These are phyloP conservation scores for Meyerozyma elateridarum DNA, from an alignment of 1,139 yeast species.

Conservation along the genomic window DNA sequence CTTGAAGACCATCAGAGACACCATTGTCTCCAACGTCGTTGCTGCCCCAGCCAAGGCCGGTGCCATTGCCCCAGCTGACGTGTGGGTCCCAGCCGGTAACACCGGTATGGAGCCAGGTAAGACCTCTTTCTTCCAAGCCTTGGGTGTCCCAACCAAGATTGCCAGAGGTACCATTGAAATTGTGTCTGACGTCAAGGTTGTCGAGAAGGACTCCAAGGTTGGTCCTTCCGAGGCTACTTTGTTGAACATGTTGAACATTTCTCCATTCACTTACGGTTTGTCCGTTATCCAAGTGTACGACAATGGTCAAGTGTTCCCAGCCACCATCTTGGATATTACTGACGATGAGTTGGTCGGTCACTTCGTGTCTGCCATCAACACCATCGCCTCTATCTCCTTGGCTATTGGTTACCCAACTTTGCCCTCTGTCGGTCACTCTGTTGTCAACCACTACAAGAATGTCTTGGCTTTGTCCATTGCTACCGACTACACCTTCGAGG, in stretches of 20 bases:
- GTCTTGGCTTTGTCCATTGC: constrained; percentile 97
- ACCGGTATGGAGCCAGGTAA: constrained; percentile 99
- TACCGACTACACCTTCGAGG: constrained; percentile 98
- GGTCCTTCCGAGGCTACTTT: constrained; percentile 99
- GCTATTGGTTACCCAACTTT: constrained; percentile 99
- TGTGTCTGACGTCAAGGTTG: constrained; percentile 95
- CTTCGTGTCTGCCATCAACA: constrained; percentile 88
- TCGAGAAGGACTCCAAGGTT: constrained; percentile 77
- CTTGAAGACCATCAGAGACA: constrained; percentile 88
- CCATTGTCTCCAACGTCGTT: constrained; percentile 84
- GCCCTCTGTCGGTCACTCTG: constrained; percentile 98
- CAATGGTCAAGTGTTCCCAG: constrained; percentile 97
- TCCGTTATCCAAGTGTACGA: constrained; percentile 95
- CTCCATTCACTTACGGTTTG: constrained; percentile 99
- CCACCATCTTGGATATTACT: constrained; percentile 95
- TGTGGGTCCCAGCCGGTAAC: constrained; percentile 98
- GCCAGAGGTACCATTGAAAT: constrained; percentile 99
- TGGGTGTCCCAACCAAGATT: constrained; percentile 99
- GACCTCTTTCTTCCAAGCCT: constrained; percentile 99
- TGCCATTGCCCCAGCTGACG: constrained; percentile 98
- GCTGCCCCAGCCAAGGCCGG: constrained; percentile 99
- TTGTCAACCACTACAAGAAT: constrained; percentile 99
- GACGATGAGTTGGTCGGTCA: constrained; percentile 92
- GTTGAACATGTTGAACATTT: constrained; percentile 98
- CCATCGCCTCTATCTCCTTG: constrained; percentile 94